Percentiles rank a stretch among this genome's conserved stretches.
Evolutionary conservation across 2,329 filamentous ascomycete genomes (phyloP).

Genomic region (Pseudocercospora pini-densiflorae): DNA sequence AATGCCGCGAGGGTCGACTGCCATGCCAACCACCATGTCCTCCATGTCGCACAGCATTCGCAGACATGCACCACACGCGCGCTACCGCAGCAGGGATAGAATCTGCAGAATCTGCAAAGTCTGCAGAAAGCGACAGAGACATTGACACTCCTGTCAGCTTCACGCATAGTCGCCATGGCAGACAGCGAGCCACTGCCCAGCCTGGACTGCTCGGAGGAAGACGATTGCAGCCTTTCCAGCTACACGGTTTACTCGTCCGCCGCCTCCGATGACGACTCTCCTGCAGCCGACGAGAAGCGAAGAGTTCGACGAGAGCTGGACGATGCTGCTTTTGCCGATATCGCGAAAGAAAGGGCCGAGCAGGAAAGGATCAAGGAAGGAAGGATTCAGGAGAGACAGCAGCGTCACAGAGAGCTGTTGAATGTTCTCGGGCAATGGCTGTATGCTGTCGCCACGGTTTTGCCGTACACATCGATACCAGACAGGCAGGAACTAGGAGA

Average conservation of each 20-base stretch:
- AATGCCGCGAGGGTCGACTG: not conserved
- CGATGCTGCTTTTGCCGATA: not conserved
- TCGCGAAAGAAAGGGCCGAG: not conserved
- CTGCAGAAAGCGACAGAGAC: no score
- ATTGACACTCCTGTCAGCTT: no score
- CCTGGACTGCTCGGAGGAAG: not conserved
- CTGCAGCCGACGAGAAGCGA: not conserved
- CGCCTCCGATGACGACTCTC: not conserved
- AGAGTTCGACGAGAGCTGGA: not conserved
- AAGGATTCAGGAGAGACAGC: not conserved
- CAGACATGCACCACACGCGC: no score
- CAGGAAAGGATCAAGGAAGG: not conserved
- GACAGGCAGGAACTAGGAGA: not conserved
- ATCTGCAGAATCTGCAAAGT: no score
- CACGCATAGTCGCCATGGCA: not conserved
- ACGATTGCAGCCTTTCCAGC: not conserved
- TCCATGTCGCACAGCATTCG: no score
- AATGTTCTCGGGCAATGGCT: not conserved
- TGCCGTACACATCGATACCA: not conserved
- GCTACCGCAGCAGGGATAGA: no score
- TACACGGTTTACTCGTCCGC: not conserved
- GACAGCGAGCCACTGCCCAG: not conserved
- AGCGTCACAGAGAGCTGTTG: not conserved
- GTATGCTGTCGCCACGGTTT: not conserved
- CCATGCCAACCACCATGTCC: no score